Base-by-base conservation (phyloP, 1,284 basidiomycete species). In the Cryptococcus deneoformans region DNA sequence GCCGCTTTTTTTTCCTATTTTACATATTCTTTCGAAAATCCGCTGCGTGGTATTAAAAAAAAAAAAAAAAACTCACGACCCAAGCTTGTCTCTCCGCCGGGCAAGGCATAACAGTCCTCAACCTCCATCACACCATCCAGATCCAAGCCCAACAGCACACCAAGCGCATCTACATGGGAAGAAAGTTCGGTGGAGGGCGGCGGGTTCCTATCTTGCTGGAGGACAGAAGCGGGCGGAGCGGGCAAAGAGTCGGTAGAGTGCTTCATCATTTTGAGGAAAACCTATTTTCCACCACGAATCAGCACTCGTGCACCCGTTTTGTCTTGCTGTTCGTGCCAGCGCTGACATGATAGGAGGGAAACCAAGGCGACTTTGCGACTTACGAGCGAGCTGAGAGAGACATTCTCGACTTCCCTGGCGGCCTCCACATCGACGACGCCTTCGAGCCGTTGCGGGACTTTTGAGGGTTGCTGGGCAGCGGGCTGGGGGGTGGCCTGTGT, bases 261-360 rank as follows among this genome's bases (percentile, higher is more conserved):
- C 80, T 96, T 95, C 70, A 94, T 82, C 61, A 97, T 94, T 82
- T 96, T 96, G 61, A 90, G 85, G 56, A 94, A 86, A 52, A 91
- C 92, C 92, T 95, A 69, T 14, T 14, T 38, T 10, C 34, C 11
- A 2, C 46, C 14, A 34, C 16, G 12, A n/a, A 16, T 16, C 50
- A 51, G 38, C 48, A 8, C 48, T 29, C 42, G 20, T n/a, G n/a
- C 38, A 20, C 20, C 20, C 20, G 20, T 20, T 1, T 20, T 20
- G 20, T 20, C 20, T 20, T 20, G 20, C 20, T 20, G 20, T 20
- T 20, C 20, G 20, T 20, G 20, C 20, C 20, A 20, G 20, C 20
- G 20, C 20, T 20, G 20, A 20, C 20, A 20, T 20, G 20, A 20
- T 37, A 36, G 7, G 16, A 29, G 16, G 11, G 1, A 8, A 24